These are phyloP conservation scores for Cynanchum wilfordii DNA, from an alignment of 257 asterid genomes.

Conservation along the genomic window DNA sequence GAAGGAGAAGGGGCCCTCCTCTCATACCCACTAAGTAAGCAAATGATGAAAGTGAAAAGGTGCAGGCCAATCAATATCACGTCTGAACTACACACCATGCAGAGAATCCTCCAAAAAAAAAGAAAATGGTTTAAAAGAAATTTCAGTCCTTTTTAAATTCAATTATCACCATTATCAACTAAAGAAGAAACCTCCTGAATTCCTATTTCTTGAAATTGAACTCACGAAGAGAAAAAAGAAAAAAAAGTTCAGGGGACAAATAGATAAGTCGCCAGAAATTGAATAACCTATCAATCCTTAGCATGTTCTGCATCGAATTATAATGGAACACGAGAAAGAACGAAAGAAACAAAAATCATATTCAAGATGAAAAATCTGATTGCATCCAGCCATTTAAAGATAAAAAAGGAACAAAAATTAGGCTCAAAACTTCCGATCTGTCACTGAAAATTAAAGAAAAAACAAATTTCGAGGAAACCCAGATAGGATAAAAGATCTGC, in stretches of 20 bases:
- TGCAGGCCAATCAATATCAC: conserved; percentile 14
- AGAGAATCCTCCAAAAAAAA: conserved; percentile 15
- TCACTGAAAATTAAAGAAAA: background rate
- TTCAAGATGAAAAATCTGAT: conserved; percentile 9
- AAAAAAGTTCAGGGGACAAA: background rate
- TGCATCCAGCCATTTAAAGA: background rate
- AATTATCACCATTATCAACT: conserved; percentile 7
- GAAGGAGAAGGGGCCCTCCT: conserved; percentile 30
- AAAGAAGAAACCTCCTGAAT: background rate
- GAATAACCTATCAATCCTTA: background rate
- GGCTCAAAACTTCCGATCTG: conserved; percentile 6
- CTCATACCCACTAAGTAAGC: conserved; percentile 24
- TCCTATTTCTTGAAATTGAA: background rate
- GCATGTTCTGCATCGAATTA: background rate
- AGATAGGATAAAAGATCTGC: conserved; percentile 16
- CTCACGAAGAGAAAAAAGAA: background rate
- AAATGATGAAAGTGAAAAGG: conserved; percentile 4
- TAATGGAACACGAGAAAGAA: background rate
- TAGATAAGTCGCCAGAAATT: background rate
- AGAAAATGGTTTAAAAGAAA: conserved; percentile 11
- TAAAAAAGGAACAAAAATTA: background rate
- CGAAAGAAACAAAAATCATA: background rate
- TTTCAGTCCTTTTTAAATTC: conserved; percentile 5
- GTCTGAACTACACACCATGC: conserved; percentile 17
- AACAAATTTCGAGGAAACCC: conserved; percentile 1